A percentile compares a stretch with the other conserved stretches of the same genome.
Conservation (phyloP, 106 monocot genomes). For the Allium fistulosum region DNA sequence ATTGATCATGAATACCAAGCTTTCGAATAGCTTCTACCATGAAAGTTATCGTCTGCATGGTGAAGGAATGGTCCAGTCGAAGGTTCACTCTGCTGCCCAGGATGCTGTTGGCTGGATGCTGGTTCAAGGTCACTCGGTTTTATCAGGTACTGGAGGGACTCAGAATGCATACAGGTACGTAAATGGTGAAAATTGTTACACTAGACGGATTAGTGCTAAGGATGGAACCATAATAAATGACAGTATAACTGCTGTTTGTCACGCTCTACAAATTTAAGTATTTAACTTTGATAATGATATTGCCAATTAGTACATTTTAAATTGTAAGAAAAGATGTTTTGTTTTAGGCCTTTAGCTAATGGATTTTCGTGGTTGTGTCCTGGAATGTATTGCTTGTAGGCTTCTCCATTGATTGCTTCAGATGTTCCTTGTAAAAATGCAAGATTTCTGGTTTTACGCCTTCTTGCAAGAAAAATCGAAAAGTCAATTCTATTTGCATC, state of each 20-base stretch:
- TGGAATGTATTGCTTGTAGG: no score
- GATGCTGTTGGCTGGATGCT: constrained; percentile 50
- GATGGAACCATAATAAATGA: constrained; percentile 24
- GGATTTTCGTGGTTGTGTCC: no score
- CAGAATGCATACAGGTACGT: constrained; percentile 26
- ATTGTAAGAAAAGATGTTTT: no score
- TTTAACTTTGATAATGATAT: neutral
- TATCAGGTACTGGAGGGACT: constrained; percentile 36
- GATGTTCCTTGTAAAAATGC: no score
- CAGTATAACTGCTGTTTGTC: neutral
- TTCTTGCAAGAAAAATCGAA: no score
- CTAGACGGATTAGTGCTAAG: constrained; percentile 20
- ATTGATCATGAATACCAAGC: constrained; percentile 27
- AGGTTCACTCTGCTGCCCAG: constrained; percentile 27
- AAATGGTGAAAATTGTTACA: constrained; percentile 15
- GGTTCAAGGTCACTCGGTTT: constrained; percentile 49
- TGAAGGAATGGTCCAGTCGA: constrained; percentile 6
- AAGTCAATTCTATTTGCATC: no score
- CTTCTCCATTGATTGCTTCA: no score
- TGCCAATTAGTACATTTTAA: no score
- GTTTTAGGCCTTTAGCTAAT: no score
- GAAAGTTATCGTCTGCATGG: constrained; percentile 4
- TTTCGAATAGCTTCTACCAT: constrained; percentile 36
- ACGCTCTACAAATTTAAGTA: neutral
- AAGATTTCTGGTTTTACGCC: no score